These are phyloP conservation scores for Solanum okadae DNA, from an alignment of 257 asterid species.

Conservation along the genomic window DNA sequence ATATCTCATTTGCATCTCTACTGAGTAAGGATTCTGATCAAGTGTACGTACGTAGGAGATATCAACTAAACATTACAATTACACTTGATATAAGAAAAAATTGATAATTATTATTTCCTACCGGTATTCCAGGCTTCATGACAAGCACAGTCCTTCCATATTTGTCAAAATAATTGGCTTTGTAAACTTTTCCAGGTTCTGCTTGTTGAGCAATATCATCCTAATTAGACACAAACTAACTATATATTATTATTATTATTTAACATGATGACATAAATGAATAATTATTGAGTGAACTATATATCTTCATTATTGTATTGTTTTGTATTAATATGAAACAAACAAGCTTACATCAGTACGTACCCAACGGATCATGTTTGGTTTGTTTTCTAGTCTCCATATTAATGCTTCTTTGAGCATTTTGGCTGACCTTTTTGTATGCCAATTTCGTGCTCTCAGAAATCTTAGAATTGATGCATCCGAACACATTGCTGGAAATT, in stretches of 20 bases:
- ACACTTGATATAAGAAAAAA: too few relatives aligned
- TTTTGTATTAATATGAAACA: too few relatives aligned
- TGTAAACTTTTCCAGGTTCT: slow-evolving; percentile 44
- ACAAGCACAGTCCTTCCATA: slow-evolving; percentile 51
- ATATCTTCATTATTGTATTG: too few relatives aligned
- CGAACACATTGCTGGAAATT: slow-evolving; percentile 28
- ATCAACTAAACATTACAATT: too few relatives aligned
- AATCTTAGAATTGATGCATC: slow-evolving; percentile 42
- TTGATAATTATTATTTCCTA: too few relatives aligned
- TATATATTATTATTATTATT: too few relatives aligned
- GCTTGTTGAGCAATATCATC: slow-evolving; percentile 52
- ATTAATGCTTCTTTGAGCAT: slow-evolving; percentile 51
- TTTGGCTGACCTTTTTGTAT: slow-evolving; percentile 37
- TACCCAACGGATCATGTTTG: slow-evolving; percentile 58
- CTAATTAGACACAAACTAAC: slow-evolving; percentile 10
- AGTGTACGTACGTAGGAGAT: too few relatives aligned
- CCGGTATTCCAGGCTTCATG: slow-evolving; percentile 59
- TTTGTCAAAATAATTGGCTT: slow-evolving; percentile 42
- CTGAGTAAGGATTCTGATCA: slow-evolving; percentile 25
- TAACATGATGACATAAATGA: too few relatives aligned
- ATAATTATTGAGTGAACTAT: too few relatives aligned
- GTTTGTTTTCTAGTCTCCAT: slow-evolving; percentile 53
- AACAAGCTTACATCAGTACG: background rate
- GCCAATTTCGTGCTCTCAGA: slow-evolving; percentile 56
- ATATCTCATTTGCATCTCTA: slow-evolving; percentile 44